phyloP scores from a whole-genome alignment of 2,329 filamentous ascomycete species.

The Diaporthe velutina region DNA sequence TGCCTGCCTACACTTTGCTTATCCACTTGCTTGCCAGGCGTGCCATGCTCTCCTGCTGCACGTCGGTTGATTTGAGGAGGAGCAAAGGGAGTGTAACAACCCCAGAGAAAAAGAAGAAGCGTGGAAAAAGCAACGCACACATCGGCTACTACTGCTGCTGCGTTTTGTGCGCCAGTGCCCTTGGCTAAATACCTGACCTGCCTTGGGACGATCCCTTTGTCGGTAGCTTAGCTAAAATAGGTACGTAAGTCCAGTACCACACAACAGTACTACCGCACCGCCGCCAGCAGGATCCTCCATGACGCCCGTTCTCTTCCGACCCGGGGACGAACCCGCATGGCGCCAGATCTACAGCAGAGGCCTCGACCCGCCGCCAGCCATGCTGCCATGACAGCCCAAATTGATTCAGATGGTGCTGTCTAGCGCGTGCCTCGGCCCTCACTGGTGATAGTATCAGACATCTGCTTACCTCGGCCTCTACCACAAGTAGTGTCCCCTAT shows the following conservation, averaged over 20 bases:
- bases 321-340: constrained; percentile 19
- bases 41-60: constrained; percentile 20
- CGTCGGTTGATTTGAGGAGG: constrained; percentile 3
- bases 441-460: constrained; percentile 6
- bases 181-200: constrained; percentile 13
- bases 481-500: neutral
- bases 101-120: neutral
- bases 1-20: neutral
- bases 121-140: neutral
- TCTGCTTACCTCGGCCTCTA: constrained; percentile 5
- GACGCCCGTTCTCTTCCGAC: constrained; percentile 16
- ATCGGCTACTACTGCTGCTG: constrained; percentile 12
- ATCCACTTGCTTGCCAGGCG: neutral
- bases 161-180: neutral
- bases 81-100: constrained; percentile 10
- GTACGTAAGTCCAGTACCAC: neutral
- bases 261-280: neutral
- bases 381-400: neutral
- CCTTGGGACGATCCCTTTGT: constrained; percentile 19
- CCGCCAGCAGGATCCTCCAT: constrained; percentile 23
- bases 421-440: neutral
- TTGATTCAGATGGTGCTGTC: constrained; percentile 25
- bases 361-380: constrained; percentile 23
- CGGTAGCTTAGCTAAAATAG: neutral
- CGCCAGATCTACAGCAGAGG: constrained; percentile 14